These are phyloP conservation scores for Phytophthora cryptogea DNA, from an alignment of 352 stramenopile species.

Conservation along the genomic window DNA sequence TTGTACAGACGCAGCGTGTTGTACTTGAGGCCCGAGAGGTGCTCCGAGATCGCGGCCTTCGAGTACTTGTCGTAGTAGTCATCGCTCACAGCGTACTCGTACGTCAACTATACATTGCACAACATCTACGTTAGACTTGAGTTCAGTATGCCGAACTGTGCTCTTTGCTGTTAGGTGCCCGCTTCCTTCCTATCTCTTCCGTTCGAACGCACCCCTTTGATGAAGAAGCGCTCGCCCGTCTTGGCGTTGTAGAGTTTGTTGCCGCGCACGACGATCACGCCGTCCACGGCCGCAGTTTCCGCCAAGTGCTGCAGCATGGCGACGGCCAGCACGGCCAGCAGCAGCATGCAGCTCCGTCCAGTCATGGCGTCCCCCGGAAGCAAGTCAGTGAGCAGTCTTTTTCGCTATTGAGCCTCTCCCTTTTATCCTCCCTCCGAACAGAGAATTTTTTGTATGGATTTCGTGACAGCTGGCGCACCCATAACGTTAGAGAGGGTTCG, in stretches of 20 bases:
- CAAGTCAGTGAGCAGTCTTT: slow-evolving; percentile 22
- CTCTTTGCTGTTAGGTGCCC: slow-evolving; percentile 22
- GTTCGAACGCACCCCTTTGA: slow-evolving; percentile 73
- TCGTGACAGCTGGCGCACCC: slow-evolving; percentile 24
- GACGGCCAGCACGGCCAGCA: slow-evolving; percentile 29
- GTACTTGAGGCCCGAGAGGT: slow-evolving; percentile 75
- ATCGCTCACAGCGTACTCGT: slow-evolving; percentile 88
- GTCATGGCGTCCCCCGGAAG: slow-evolving; percentile 6
- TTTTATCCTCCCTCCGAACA: slow-evolving; percentile 20
- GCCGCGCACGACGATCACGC: slow-evolving; percentile 76
- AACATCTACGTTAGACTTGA: slow-evolving; percentile 15
- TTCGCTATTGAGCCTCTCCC: slow-evolving; percentile 15
- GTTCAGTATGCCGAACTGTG: slow-evolving; percentile 8
- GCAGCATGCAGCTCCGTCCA: slow-evolving; percentile 26
- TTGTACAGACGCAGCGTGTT: slow-evolving; percentile 90
- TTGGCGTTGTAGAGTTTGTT: slow-evolving; percentile 90
- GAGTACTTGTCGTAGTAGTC: slow-evolving; percentile 87
- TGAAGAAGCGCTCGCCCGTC: slow-evolving; percentile 84
- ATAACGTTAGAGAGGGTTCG: slow-evolving; percentile 10
- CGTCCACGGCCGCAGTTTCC: slow-evolving; percentile 34
- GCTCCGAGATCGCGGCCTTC: slow-evolving; percentile 66
- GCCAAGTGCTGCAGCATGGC: slow-evolving; percentile 19
- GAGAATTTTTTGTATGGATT: slow-evolving; percentile 19
- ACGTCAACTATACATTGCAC: slow-evolving; percentile 61
- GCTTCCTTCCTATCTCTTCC: slow-evolving; percentile 22